phyloP scores from a whole-genome alignment of 2,329 filamentous ascomycete genomes.

The Aspergillus pseudonomiae region DNA sequence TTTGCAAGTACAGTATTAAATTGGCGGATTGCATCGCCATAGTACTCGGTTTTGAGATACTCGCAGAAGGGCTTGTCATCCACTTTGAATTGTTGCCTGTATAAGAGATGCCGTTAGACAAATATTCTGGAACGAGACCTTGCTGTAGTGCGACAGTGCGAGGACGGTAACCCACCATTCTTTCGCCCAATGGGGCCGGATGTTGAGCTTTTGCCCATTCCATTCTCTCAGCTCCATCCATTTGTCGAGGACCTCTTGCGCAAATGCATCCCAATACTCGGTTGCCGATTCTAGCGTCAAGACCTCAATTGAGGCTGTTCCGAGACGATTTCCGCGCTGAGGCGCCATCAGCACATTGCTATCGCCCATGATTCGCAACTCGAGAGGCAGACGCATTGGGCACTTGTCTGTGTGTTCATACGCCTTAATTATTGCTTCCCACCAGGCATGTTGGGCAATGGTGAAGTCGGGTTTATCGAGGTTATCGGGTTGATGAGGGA shows the following conservation, averaged over 20 bases:
- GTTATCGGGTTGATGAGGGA: background rate
- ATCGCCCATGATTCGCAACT: background rate
- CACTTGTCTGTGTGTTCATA: background rate
- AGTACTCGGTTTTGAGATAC: too few species aligned
- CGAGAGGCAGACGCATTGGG: constrained; percentile 1
- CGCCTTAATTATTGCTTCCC: background rate
- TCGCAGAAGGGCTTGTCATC: too few species aligned
- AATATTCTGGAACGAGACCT: too few species aligned
- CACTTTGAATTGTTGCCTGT: too few species aligned
- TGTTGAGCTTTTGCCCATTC: background rate
- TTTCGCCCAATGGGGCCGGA: constrained; percentile 4
- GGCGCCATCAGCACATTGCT: constrained; percentile 2
- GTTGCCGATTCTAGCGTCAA: background rate
- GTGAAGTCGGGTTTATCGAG: background rate
- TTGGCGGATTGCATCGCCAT: too few species aligned
- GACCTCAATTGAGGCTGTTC: background rate
- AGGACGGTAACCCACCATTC: background rate
- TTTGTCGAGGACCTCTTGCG: background rate
- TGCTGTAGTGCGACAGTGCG: too few species aligned
- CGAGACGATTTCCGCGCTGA: background rate
- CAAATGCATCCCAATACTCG: background rate
- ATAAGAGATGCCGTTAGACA: too few species aligned
- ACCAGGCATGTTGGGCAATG: background rate
- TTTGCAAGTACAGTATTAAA: too few species aligned
- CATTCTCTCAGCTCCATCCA: constrained; percentile 3